phyloP scores from a whole-genome alignment of 192 early-diverging fungal genomes.

The Coemansia sp. region DNA sequence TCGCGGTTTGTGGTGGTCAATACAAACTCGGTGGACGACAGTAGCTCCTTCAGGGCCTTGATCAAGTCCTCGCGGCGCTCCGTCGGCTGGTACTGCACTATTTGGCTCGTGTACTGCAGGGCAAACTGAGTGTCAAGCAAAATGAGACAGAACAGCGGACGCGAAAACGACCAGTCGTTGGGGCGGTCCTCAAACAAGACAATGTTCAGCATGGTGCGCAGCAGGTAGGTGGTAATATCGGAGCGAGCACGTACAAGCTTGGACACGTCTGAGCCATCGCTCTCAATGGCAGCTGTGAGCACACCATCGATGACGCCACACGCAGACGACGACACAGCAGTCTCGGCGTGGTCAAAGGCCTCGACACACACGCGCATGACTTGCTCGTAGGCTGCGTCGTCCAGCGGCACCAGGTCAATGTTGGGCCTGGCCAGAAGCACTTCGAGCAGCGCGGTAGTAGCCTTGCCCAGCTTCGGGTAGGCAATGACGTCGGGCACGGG shows the following conservation, averaged over 20 bases:
- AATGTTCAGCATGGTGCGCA: conserved; percentile 66
- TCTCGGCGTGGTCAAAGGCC: conserved; percentile 63
- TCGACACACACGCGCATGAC: conserved; percentile 74
- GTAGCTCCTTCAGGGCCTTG: conserved; percentile 37
- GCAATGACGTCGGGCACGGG: conserved; percentile 74
- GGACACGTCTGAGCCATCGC: conserved; percentile 12
- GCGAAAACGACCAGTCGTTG: conserved; percentile 79
- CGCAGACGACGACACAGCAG: conserved; percentile 57
- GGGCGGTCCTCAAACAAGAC: conserved; percentile 76
- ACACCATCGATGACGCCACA: conserved; percentile 73
- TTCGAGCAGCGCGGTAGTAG: conserved; percentile 66
- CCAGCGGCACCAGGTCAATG: conserved; percentile 58
- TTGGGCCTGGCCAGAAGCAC: conserved; percentile 66
- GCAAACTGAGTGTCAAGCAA: conserved; percentile 66
- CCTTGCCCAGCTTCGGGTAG: conserved; percentile 54
- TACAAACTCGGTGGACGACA: conserved; percentile 37
- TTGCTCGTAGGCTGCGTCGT: conserved; percentile 60
- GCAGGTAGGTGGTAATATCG: conserved; percentile 62
- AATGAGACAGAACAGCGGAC: conserved; percentile 76
- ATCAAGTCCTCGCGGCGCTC: conserved; percentile 47
- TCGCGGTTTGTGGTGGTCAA: conserved; percentile 37
- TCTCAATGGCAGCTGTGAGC: conserved; percentile 62
- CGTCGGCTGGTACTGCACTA: conserved; percentile 48
- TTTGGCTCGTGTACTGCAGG: conserved; percentile 40
- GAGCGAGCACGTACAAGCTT: conserved; percentile 37